Evolutionary conservation across 2,329 filamentous ascomycete genomes (phyloP).

Genomic region (Sclerotinia spermophila): DNA sequence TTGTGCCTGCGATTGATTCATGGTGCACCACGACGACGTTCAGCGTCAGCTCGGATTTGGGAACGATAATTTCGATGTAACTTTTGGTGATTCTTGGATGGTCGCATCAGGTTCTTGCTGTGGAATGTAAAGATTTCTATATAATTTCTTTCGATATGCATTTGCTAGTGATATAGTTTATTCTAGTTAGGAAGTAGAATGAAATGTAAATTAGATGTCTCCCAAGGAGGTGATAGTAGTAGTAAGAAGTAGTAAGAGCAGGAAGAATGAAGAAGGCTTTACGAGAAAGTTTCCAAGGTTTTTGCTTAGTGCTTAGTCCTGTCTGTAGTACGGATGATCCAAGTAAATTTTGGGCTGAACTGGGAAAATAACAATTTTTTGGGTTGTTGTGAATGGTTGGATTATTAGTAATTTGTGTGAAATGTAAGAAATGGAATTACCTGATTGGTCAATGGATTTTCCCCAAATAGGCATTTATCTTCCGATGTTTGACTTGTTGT

Average conservation of each 20-base stretch:
- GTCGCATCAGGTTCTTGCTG: conserved; percentile 34
- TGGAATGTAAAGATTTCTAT: conserved; percentile 24
- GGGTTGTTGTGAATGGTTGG: neutral
- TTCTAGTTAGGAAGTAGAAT: neutral
- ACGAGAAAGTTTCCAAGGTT: conserved; percentile 8
- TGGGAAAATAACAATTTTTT: neutral
- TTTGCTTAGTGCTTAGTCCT: neutral
- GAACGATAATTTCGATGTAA: conserved; percentile 37
- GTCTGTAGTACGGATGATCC: neutral
- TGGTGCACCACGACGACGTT: conserved; percentile 37
- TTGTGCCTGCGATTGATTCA: conserved; percentile 20
- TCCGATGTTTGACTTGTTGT: neutral
- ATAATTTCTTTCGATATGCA: conserved; percentile 36
- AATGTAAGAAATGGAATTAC: neutral
- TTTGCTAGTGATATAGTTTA: conserved; percentile 28
- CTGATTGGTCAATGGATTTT: neutral
- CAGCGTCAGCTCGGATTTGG: conserved; percentile 37
- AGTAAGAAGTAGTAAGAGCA: neutral
- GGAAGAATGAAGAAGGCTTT: neutral
- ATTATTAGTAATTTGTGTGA: neutral
- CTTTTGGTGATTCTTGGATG: conserved; percentile 34
- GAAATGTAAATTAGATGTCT: neutral
- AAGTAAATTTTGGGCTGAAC: neutral
- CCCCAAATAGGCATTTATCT: neutral
- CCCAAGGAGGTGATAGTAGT: neutral